Conservation (phyloP, 2,329 filamentous ascomycete genomes). For the Malbranchea cinnamomea region DNA sequence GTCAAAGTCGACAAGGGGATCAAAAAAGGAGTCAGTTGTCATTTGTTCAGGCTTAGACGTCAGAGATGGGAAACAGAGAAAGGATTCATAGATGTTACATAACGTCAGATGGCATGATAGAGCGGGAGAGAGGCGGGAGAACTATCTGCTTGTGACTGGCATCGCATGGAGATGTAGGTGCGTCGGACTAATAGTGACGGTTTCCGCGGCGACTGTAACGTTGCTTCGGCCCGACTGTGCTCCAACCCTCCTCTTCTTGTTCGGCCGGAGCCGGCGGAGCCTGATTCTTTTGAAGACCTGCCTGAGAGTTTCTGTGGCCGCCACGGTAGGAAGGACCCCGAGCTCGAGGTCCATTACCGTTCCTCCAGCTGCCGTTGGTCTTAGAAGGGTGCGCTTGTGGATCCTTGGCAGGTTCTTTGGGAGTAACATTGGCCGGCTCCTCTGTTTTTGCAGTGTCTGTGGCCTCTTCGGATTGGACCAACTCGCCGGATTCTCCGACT, state of each 20-base stretch:
- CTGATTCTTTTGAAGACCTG: constrained; percentile 5
- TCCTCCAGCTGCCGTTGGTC: constrained; percentile 29
- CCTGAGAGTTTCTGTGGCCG: constrained; percentile 5
- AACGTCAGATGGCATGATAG: no score
- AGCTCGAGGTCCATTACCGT: constrained; percentile 6
- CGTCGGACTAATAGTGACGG: no score
- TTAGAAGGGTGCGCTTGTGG: constrained; percentile 21
- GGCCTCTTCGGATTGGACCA: constrained; percentile 32
- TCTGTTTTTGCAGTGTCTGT: constrained; percentile 23
- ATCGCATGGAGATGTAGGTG: constrained; percentile 19
- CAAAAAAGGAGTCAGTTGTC: no score
- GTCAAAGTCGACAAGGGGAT: no score
- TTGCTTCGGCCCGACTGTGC: constrained; percentile 30
- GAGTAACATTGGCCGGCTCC: constrained; percentile 9
- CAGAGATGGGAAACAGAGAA: no score
- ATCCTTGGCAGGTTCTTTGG: constrained; percentile 22
- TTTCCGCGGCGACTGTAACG: constrained; percentile 31
- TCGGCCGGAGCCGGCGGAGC: constrained; percentile 16
- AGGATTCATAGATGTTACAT: no score
- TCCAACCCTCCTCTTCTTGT: constrained; percentile 34
- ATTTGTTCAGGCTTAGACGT: no score
- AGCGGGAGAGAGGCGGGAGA: no score
- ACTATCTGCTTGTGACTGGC: constrained; percentile 2
- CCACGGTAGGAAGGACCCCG: constrained; percentile 6
- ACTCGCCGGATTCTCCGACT: constrained; percentile 29